Evolutionary conservation across 2,329 filamentous ascomycete genomes (phyloP).

Genomic region (Aspergillus sp.): DNA sequence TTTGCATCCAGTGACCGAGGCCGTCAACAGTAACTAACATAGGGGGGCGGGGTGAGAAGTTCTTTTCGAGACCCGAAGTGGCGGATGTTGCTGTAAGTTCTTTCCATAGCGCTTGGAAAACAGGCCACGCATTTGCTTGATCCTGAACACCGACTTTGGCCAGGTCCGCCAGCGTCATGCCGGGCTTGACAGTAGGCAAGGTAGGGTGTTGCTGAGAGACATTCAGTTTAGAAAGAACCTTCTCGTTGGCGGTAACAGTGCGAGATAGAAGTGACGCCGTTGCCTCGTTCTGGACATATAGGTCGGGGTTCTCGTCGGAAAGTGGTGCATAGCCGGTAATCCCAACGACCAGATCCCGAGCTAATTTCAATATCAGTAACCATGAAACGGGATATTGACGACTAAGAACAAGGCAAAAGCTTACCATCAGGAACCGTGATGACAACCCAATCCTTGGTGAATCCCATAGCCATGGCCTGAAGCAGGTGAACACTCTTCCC

Average conservation of each 20-base stretch:
- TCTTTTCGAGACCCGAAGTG: constrained; percentile 43
- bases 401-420: constrained; percentile 19
- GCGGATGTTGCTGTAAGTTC: constrained; percentile 64
- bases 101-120: constrained; percentile 77
- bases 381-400: neutral
- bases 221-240: constrained; percentile 57
- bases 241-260: constrained; percentile 70
- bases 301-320: constrained; percentile 51
- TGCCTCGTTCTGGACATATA: constrained; percentile 78
- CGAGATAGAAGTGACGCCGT: constrained; percentile 71
- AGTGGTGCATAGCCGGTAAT: constrained; percentile 77
- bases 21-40: constrained; percentile 78
- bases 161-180: constrained; percentile 66
- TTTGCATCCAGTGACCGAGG: constrained; percentile 75
- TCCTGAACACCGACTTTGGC: constrained; percentile 69
- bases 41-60: constrained; percentile 53
- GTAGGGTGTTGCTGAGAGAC: constrained; percentile 56
- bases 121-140: constrained; percentile 73
- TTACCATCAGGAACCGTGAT: constrained; percentile 86
- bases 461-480: constrained; percentile 78
- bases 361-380: constrained; percentile 46
- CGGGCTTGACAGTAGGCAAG: constrained; percentile 59
- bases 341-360: constrained; percentile 76
- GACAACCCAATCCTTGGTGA: constrained; percentile 83
- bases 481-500: constrained; percentile 87